A percentile compares a stretch with the other conserved stretches of the same genome.
Conservation (phyloP, 805 yeast genomes). For the Babjeviella inositovora region DNA sequence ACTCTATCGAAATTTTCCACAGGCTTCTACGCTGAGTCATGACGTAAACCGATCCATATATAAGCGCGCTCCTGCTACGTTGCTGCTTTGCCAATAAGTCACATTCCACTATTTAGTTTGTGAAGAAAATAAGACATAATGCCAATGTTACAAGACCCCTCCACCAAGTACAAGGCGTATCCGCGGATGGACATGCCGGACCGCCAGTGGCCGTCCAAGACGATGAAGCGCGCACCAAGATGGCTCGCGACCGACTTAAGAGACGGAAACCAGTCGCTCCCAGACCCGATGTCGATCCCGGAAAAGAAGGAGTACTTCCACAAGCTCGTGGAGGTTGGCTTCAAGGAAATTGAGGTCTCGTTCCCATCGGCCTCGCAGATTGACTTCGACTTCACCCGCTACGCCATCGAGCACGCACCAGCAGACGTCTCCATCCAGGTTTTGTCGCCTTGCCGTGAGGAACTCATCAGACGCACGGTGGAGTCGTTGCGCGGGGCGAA, state of each 20-base stretch:
- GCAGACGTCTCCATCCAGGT: constrained; percentile 67
- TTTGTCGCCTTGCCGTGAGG: constrained; percentile 63
- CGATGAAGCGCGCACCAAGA: constrained; percentile 49
- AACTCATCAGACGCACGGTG: constrained; percentile 52
- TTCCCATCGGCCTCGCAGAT: constrained; percentile 71
- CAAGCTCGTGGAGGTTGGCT: constrained; percentile 57
- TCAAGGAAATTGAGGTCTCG: constrained; percentile 72
- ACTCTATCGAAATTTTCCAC: no score
- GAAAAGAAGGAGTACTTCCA: constrained; percentile 60
- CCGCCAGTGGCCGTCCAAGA: constrained; percentile 56
- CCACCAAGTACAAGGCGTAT: constrained; percentile 44
- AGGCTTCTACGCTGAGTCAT: no score
- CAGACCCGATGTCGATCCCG: constrained; percentile 76
- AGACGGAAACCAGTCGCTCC: constrained; percentile 75
- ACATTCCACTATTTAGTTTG: no score
- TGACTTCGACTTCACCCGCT: constrained; percentile 69
- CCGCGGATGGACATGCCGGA: constrained; percentile 33
- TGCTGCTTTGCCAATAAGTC: no score
- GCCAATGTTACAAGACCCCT: constrained; percentile 37
- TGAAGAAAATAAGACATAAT: no score
- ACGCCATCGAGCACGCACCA: constrained; percentile 60
- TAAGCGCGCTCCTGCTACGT: no score
- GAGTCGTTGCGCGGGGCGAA: constrained; percentile 64
- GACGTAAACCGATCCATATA: no score
- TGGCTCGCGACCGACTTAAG: constrained; percentile 77